These are phyloP conservation scores for Ophiorrhiza pumila DNA, from an alignment of 257 asterid genomes.

Conservation along the genomic window DNA sequence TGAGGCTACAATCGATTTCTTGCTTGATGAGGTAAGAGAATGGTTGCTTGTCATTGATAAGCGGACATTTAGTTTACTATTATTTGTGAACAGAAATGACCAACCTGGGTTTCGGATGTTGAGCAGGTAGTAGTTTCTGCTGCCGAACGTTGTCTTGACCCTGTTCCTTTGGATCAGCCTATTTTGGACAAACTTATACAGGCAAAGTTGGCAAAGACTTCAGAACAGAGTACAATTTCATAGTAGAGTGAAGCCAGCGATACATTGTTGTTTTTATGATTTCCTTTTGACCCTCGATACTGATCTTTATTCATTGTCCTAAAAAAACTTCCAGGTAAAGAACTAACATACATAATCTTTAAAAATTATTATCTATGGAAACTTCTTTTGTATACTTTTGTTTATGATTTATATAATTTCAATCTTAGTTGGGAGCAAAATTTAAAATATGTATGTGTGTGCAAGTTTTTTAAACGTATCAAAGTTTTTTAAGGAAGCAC, in stretches of 20 bases:
- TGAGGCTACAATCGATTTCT: constrained; percentile 89
- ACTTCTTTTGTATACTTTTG: no score
- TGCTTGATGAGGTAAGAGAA: constrained; percentile 82
- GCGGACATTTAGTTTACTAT: no score
- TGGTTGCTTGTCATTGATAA: background rate
- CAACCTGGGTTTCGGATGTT: constrained; percentile 7
- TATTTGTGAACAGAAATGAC: constrained; percentile 6
- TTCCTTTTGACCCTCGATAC: background rate
- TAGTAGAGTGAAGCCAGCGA: background rate
- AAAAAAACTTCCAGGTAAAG: background rate
- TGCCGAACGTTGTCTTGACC: constrained; percentile 91
- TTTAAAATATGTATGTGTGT: no score
- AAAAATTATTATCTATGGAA: no score
- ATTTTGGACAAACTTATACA: constrained; percentile 85
- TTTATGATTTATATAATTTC: no score
- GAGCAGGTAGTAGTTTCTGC: constrained; percentile 80
- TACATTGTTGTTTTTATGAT: background rate
- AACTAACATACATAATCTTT: no score
- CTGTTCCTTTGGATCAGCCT: constrained; percentile 69
- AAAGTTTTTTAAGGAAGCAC: no score
- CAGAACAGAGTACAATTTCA: constrained; percentile 26
- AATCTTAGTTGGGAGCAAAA: no score
- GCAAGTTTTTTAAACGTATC: no score
- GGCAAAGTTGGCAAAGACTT: constrained; percentile 64
- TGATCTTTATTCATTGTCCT: background rate